Conservation (phyloP, 306 rosid genomes). For the Macrotyloma uniflorum region DNA sequence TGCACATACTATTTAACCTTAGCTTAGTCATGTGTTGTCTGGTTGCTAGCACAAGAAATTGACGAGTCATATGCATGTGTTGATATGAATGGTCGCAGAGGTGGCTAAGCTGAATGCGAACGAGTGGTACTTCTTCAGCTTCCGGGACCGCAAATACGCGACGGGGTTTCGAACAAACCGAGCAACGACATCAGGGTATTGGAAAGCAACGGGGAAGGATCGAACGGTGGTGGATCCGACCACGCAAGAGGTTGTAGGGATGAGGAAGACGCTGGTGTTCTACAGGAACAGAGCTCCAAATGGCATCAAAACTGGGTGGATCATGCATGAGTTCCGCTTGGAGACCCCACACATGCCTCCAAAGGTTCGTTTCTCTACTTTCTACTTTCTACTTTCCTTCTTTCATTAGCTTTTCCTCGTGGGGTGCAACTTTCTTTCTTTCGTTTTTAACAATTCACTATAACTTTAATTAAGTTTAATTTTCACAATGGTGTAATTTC, state of each 20-base stretch:
- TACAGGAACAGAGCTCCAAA: constrained; percentile 91
- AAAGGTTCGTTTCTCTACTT: constrained; percentile 56
- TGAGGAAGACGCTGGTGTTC: constrained; percentile 96
- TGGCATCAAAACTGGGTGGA: constrained; percentile 96
- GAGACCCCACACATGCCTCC: constrained; percentile 99
- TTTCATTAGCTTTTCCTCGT: not conserved
- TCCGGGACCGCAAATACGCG: constrained; percentile 90
- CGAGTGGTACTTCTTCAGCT: constrained; percentile 98
- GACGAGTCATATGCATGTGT: not conserved
- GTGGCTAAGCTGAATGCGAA: constrained; percentile 91
- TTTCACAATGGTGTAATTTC: not conserved
- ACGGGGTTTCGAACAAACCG: constrained; percentile 89
- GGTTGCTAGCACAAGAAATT: not conserved
- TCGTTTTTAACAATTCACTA: not conserved
- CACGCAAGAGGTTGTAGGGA: constrained; percentile 76
- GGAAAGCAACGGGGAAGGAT: constrained; percentile 99
- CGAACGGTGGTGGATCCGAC: constrained; percentile 74
- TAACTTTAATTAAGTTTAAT: not conserved
- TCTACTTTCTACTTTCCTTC: not conserved
- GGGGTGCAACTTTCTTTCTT: not conserved
- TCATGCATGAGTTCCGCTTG: constrained; percentile 96
- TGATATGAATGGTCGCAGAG: constrained; percentile 44
- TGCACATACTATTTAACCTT: constrained; percentile 17
- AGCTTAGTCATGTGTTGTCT: constrained; percentile 27
- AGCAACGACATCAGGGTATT: constrained; percentile 82